Evolutionary conservation across 2,329 filamentous ascomycete species (phyloP).

Genomic region (Trichoderma sp.): DNA sequence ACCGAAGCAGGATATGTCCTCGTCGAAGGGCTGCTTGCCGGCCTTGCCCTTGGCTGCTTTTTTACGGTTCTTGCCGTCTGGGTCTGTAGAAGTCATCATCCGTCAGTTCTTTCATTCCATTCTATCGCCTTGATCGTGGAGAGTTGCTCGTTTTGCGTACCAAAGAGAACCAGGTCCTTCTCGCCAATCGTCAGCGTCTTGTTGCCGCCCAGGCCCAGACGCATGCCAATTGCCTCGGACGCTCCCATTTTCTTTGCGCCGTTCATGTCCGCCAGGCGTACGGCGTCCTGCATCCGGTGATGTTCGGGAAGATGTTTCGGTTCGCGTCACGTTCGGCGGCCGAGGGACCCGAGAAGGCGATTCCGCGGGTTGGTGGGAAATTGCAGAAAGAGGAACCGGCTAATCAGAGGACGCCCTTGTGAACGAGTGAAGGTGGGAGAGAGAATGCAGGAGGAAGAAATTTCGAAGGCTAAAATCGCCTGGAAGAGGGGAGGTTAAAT

Average conservation of each 20-base stretch:
- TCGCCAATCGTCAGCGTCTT: slow-evolving; percentile 40
- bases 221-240: slow-evolving; percentile 33
- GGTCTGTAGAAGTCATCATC: slow-evolving; percentile 8
- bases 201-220: slow-evolving; percentile 38
- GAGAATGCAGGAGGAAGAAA: background rate
- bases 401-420: background rate
- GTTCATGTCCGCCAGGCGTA: slow-evolving; percentile 15
- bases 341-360: slow-evolving; percentile 21
- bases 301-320: background rate
- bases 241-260: slow-evolving; percentile 32
- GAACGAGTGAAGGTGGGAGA: background rate
- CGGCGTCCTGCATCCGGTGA: slow-evolving; percentile 10
- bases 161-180: slow-evolving; percentile 40
- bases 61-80: slow-evolving; percentile 22
- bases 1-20: slow-evolving; percentile 6
- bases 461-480: background rate
- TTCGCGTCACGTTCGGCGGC: slow-evolving; percentile 8
- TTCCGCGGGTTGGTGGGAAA: background rate
- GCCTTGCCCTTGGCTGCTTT: slow-evolving; percentile 17
- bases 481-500: background rate
- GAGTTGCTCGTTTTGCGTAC: slow-evolving; percentile 36
- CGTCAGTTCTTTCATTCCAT: background rate
- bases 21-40: slow-evolving; percentile 22
- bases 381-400: slow-evolving; percentile 4
- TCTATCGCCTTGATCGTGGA: background rate